Evolutionary conservation across 257 asterid species (phyloP), one percentile per base, ranked within the genome.

Genomic region (Phtheirospermum japonicum): DNA sequence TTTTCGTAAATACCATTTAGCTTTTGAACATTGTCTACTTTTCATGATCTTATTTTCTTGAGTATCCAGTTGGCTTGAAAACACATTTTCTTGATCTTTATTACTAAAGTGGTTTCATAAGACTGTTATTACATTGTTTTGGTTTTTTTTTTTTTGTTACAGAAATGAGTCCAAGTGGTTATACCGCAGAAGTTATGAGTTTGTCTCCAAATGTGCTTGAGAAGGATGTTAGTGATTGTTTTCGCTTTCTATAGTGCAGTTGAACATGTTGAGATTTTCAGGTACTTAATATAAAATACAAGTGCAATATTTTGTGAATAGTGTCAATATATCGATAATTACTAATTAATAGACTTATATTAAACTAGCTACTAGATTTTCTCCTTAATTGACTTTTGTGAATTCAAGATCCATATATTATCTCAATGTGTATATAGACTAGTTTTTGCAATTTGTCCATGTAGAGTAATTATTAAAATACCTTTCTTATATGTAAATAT

Each of bases 161-260:
- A 65, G 71, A 75, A 66, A 89, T 93, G 97, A 83, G 78, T 66
- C 83, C 90, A 16, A 77, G 77, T 71, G 97, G 92, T 36, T 80
- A 79, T 64, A 85, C 83, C 4, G 97, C 73, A 61, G 94, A 89
- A 77, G 96, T 93, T 36, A 87, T 92, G 42, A 69, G 83, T 69
- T 74, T 93, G 76, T 83, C 99, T 19, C 87, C 97, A 33, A 75
- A 64, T 59, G 88, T 82, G 11, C 72, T 83, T 4, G 99, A 89
- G 80, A 93, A 89, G 79, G 94, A 89, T 66, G 82, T 93, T 49
- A 65, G 68, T 53, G 94, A 89, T 71, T 93, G n/a, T 93, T 72
- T 89, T 93, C 46, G 82, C 84, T 59, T 84, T 93, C 74, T 93
- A 96, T 74, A 97, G 99, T 66, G 74, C 81, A 61, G 85, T 93